Base-by-base conservation (phyloP, 2,329 filamentous ascomycete genomes). In the Didymella exigua region DNA sequence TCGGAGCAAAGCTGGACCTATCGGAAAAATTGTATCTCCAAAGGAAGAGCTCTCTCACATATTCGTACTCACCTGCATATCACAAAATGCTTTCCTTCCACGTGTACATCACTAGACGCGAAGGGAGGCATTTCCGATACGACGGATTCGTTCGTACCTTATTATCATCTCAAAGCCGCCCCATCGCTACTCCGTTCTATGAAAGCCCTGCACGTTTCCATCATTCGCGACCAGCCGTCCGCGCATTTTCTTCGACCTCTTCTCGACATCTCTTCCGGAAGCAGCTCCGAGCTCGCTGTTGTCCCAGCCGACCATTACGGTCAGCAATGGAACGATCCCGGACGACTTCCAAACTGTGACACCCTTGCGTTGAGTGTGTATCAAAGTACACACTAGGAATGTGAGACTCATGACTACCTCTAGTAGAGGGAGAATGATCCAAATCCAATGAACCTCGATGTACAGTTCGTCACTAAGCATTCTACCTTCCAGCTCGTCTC, bases 391-490 rank as follows among this genome's bases (percentile, higher is more conserved):
- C 14, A 47, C 1, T 13, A 47, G 24, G 8, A 47, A 47, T 8
- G 44, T 16, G 29, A 47, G 11, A 16, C 44, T 36, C 44, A 47
- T 37, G 23, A 38, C 16, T 5, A 47, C 44, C 23, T 47, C 44
- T 29, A n/a, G 19, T 10, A 47, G 11, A 21, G 44, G 44, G 3
- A 47, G 33, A 11, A 48, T 55, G 14, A 50, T 43, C 47, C 47
- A 50, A 5, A 33, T 29, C 47, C 47, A 50, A 11, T 36, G 19
- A 5, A 50, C 47, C n/a, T 19, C 11, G 23, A 50, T 43, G 23
- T 50, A 50, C n/a, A 42, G n/a, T 16, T 50, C 46, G 11, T 10
- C 9, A 16, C 29, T 41, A 10, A 49, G 37, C 2, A 37, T 18
- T 36, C 21, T 31, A 6, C 47, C 47, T n/a, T 42, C n/a, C 9